Base-by-base conservation (phyloP, 2,329 filamentous ascomycete species). In the Aspergillus hortae region DNA sequence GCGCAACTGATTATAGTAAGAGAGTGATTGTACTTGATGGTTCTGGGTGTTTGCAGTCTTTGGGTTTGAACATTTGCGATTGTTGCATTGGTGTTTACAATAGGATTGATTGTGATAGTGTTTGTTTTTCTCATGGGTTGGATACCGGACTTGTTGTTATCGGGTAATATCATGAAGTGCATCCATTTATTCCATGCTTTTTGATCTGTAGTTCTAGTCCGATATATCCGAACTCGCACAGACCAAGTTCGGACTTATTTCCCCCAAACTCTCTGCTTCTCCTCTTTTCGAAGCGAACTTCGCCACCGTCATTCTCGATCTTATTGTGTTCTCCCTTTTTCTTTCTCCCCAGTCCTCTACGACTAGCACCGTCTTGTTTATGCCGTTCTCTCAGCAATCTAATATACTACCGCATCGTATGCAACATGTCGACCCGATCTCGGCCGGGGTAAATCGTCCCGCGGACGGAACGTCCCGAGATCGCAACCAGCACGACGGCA, bases 371-470 rank as follows among this genome's bases (percentile, higher is more conserved):
- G 15, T 23, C 32, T 19, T 48, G 40, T 54, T 57, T 51, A 60
- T 60, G 58, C 51, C 51, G 40, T 46, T 47, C n/a, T 38, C 33
- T 47, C 47, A 40, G 32, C 47, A 48, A 23, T 30, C 49, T 52
- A 49, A 52, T n/a, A 25, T 38, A 32, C 40, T n/a, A 15, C 33
- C 27, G 46, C 44, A 40, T 17, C 46, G 25, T 41, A 42, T 30
- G 45, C 35, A 55, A 32, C 30, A 59, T 58, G 53, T 60, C 58
- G 55, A 60, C 48, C 5, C 35, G 33, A 30, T 30, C 23, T 32
- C 46, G 30, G 27, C 42, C 43, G 51, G 46, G 38, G 14, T 38
- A 33, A 41, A 32, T 38, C 15, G 10, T 25, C 44, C n/a, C 50
- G 14, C 33, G 38, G 48, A 30, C 25, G 21, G 25, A 30, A 51